Conservation (phyloP, 805 yeast species). For the Ogataea angusta region DNA sequence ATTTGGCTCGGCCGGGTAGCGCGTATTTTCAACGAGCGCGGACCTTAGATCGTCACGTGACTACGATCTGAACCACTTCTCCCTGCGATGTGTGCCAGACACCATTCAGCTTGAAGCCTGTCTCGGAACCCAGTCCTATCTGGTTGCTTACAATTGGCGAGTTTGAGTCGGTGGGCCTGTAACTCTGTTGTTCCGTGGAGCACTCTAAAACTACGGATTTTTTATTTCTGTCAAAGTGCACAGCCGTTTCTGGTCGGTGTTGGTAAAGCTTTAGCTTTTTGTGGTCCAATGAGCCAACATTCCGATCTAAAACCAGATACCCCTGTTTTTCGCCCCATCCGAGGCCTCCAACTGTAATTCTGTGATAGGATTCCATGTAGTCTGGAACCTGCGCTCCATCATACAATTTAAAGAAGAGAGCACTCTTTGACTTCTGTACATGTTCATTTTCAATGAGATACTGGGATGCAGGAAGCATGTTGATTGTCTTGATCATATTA, state of each 20-base stretch:
- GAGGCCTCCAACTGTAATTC: constrained; percentile 72
- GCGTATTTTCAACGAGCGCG: background rate
- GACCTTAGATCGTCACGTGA: constrained; percentile 3
- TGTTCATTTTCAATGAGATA: constrained; percentile 45
- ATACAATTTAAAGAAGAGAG: constrained; percentile 22
- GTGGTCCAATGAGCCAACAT: constrained; percentile 36
- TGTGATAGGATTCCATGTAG: constrained; percentile 34
- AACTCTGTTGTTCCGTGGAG: constrained; percentile 11
- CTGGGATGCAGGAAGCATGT: constrained; percentile 54
- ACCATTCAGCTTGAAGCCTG: constrained; percentile 30
- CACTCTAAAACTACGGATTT: constrained; percentile 24
- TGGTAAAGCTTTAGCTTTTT: constrained; percentile 21
- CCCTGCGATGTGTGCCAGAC: constrained; percentile 33
- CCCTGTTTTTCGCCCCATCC: constrained; percentile 72
- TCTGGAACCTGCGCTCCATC: constrained; percentile 8
- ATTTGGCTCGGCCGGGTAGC: constrained; percentile 7
- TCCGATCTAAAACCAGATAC: constrained; percentile 63
- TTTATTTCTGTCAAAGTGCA: background rate
- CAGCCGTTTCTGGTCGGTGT: constrained; percentile 8
- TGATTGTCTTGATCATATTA: constrained; percentile 56
- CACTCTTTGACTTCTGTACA: constrained; percentile 29
- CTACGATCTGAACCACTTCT: constrained; percentile 22
- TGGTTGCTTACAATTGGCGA: constrained; percentile 13
- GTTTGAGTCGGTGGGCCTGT: background rate
- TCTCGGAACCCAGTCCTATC: constrained; percentile 35